Conservation (phyloP, 441 rosid species). For the Erodium chrysanthum region DNA sequence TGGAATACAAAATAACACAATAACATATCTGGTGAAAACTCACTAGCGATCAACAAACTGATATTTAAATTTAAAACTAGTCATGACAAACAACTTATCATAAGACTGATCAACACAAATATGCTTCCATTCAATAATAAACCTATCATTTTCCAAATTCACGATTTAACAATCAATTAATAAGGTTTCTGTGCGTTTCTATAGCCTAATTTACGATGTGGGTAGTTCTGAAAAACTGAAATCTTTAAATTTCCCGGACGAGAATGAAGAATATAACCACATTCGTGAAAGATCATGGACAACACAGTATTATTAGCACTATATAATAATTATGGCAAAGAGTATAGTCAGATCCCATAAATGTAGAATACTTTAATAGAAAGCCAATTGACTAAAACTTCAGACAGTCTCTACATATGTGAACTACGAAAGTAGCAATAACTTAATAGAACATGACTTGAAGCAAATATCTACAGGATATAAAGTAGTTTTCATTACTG, state of each 20-base stretch:
- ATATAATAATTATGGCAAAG: neutral
- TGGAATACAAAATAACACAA: neutral
- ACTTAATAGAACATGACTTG: neutral
- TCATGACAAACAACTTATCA: neutral
- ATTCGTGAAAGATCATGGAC: neutral
- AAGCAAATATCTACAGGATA: neutral
- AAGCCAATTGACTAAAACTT: neutral
- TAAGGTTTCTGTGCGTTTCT: neutral
- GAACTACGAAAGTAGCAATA: neutral
- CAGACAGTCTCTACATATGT: neutral
- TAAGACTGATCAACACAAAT: neutral
- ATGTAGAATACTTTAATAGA: neutral
- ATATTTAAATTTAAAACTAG: too few relatives aligned
- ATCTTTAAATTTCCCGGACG: neutral
- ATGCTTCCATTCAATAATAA: neutral
- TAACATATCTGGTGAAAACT: neutral
- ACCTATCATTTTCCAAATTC: neutral
- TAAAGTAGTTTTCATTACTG: neutral
- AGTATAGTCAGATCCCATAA: neutral
- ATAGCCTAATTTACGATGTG: neutral
- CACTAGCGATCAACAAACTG: neutral
- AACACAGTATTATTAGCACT: neutral
- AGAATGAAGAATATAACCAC: neutral
- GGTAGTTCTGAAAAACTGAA: neutral
- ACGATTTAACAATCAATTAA: neutral